These are phyloP conservation scores for Chimonanthus praecox DNA, from an alignment of 164 flowering plant species.

Conservation along the genomic window DNA sequence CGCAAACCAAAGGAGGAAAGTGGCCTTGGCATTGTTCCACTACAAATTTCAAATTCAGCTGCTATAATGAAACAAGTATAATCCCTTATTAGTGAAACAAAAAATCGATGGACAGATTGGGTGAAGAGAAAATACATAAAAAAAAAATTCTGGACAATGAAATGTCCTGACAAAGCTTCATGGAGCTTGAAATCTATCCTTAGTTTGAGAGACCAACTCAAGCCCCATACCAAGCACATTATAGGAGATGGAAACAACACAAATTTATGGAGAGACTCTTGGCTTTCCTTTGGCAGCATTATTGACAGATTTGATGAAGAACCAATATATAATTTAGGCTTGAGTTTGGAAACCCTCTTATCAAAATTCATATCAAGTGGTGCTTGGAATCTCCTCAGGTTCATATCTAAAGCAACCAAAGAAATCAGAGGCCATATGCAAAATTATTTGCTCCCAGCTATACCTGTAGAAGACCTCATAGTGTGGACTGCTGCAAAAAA, in stretches of 20 bases:
- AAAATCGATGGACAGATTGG: neutral
- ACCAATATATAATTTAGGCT: neutral
- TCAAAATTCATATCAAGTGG: neutral
- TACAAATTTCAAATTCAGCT: neutral
- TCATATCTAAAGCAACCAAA: too few relatives aligned
- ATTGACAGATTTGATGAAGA: neutral
- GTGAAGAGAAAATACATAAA: neutral
- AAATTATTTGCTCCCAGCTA: too few relatives aligned
- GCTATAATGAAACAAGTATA: too few relatives aligned
- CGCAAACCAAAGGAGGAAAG: neutral
- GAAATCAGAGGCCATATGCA: too few relatives aligned
- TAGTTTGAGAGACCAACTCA: neutral
- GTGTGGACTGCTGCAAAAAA: too few relatives aligned
- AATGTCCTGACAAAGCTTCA: too few relatives aligned
- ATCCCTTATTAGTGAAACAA: neutral
- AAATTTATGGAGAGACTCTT: neutral
- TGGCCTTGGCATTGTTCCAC: neutral
- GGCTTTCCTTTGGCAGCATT: neutral
- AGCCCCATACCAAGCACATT: neutral
- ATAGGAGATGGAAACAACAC: neutral
- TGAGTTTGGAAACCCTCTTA: neutral
- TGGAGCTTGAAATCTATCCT: neutral
- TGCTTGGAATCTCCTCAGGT: too few relatives aligned
- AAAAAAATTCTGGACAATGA: neutral
- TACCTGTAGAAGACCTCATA: too few relatives aligned